Conservation (phyloP, 2,329 filamentous ascomycete genomes). For the Fusarium bactridioides region DNA sequence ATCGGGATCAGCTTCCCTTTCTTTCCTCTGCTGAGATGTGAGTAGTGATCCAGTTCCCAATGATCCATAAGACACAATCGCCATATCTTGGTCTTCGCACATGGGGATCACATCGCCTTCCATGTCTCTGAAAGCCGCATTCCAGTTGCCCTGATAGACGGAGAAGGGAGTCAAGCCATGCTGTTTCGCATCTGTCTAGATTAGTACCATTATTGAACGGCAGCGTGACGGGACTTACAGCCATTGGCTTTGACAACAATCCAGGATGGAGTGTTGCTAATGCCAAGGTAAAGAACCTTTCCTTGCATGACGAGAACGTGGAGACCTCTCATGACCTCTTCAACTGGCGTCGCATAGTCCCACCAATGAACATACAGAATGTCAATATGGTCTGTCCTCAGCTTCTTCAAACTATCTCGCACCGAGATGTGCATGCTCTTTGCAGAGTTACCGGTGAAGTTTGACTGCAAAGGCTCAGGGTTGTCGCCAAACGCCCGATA, state of each 20-base stretch:
- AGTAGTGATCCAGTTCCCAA: conserved; percentile 8
- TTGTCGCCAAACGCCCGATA: fast-evolving
- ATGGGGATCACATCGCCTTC: conserved; percentile 46
- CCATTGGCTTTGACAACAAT: conserved; percentile 28
- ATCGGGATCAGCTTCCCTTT: neutral
- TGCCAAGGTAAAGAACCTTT: conserved; percentile 43
- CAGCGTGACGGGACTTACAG: neutral
- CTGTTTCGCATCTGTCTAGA: conserved; percentile 27
- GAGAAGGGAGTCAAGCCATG: conserved; percentile 40
- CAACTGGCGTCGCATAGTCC: conserved; percentile 16
- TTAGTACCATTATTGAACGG: no score
- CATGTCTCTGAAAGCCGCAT: conserved; percentile 37
- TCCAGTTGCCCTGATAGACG: conserved; percentile 45
- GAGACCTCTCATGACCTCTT: conserved; percentile 12
- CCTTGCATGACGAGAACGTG: conserved; percentile 10
- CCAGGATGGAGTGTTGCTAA: conserved; percentile 45
- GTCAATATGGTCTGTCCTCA: conserved; percentile 48
- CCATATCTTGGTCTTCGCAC: conserved; percentile 50
- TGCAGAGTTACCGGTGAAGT: conserved; percentile 50
- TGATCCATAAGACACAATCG: conserved; percentile 53
- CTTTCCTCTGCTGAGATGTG: neutral
- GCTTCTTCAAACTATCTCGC: conserved; percentile 51
- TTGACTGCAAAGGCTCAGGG: conserved; percentile 18
- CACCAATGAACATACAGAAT: conserved; percentile 44
- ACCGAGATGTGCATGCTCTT: conserved; percentile 51